Base-by-base conservation (phyloP, 2,329 filamentous ascomycete species). In the Fusarium subglutinans region DNA sequence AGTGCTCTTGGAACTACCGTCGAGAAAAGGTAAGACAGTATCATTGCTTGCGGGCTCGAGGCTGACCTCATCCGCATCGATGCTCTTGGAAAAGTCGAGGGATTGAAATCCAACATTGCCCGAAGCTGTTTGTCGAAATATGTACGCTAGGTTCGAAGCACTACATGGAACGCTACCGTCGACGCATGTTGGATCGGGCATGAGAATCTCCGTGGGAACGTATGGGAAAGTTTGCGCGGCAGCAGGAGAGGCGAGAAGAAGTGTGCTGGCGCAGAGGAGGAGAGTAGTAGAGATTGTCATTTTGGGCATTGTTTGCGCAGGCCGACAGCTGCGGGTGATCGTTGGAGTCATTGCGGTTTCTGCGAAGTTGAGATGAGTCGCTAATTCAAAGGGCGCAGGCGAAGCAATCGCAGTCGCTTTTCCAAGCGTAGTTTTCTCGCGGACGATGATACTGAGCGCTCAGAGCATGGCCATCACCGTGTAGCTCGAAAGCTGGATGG, bases 191-290 rank as follows among this genome's bases (percentile, higher is more conserved):
- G 65, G 66, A 65, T 82, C 79, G 12, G 88, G 85, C 51, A 90
- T 86, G 66, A 96, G 88, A 59, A 97, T 87, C 37, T 89, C 90
- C 1, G 94, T 94, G 6, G 94, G 93, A 63, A 91, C 91, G 84
- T 97, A 97, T 33, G 94, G 94, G 59, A 94, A 87, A 55, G 81
- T 81, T 76, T 86, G 84, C 58, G 86, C 84, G 12, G 82, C 77
- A 43, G 79, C 73, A 14, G 70, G 59, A 8, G 74, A 55, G 35
- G 57, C 69, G 28, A 76, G 24, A 28, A 76, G 28, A 10, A 74
- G 57, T 8, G 69, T 63, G n/a, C 64, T 40, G 4, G 56, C 47
- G 37, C 44, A 44, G 28, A 69, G 30, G 37, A 75, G 9, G 30
- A 75, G 58, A 47, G 66, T 54, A 40, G 63, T 57, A 37, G 63